These are phyloP conservation scores for Mycena capillaripes DNA, from an alignment of 768 basidiomycete species.

Conservation along the genomic window DNA sequence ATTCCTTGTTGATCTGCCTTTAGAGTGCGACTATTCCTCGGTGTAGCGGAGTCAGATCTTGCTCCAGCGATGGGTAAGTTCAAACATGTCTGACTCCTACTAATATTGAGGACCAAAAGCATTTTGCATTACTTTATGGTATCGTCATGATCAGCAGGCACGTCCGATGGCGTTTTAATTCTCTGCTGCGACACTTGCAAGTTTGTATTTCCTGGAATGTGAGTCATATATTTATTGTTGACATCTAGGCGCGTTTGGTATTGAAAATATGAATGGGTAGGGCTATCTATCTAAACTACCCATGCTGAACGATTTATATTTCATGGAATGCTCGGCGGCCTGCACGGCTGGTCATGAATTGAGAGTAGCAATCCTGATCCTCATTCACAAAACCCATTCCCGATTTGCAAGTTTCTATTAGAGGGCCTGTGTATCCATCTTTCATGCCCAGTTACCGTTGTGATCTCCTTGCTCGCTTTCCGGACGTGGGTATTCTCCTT, in stretches of 20 bases:
- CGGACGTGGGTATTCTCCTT: constrained; percentile 47
- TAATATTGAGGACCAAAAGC: constrained; percentile 38
- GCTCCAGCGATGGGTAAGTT: constrained; percentile 46
- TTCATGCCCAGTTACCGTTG: constrained; percentile 45
- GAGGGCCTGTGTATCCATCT: constrained; percentile 49
- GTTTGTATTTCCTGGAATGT: constrained; percentile 34
- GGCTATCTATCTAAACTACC: background rate
- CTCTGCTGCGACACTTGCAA: constrained; percentile 66
- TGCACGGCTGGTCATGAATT: constrained; percentile 56
- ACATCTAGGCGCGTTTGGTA: constrained; percentile 54
- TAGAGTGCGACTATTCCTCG: constrained; percentile 44
- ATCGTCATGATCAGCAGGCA: constrained; percentile 65
- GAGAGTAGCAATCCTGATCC: constrained; percentile 40
- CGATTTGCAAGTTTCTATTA: constrained; percentile 46
- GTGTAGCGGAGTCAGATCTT: constrained; percentile 44
- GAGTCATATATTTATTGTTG: background rate
- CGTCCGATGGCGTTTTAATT: constrained; percentile 70
- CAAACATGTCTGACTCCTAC: background rate
- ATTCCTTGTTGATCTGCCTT: constrained; percentile 39
- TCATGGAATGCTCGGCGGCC: constrained; percentile 40
- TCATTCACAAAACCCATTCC: background rate
- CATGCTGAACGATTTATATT: background rate
- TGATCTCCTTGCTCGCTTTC: constrained; percentile 52
- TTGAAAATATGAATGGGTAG: constrained; percentile 52
- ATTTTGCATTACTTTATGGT: constrained; percentile 66